Base-by-base conservation (phyloP, 2,329 filamentous ascomycete genomes). In the Aspergillus sp. region DNA sequence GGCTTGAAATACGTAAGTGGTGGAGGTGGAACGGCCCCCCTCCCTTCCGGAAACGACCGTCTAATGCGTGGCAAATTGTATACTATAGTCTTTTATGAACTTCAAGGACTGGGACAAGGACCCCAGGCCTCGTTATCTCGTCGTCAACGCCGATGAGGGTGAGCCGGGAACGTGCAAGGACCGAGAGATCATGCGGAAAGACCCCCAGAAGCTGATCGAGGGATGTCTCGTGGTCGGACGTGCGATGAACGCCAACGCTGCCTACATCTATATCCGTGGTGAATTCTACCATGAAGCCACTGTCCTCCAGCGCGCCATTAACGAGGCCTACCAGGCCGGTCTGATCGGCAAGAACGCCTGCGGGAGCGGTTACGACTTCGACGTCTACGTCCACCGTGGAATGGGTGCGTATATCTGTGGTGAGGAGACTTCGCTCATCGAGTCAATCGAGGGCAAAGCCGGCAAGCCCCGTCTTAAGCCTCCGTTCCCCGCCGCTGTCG, bases 41-140 rank as follows among this genome's bases (percentile, higher is more conserved):
- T n/a, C 26, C n/a, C n/a, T 30, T 6, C 29, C 5, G 29, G 41
- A 10, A 7, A 12, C 30, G n/a, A 32, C 5, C 44, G 5, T 48
- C 26, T 36, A 43, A 30, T 12, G 27, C 10, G 5, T 33, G n/a
- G 2, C 19, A 19, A 19, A 19, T 19, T 19, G 19, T 19, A 19
- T 19, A 19, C 19, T 33, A 29, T 63, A 94, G 89, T 96, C 90
- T 43, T 98, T 98, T 73, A 98, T 98, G 93, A 98, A 98, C 79
- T 90, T 91, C 78, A 96, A 96, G 74, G 93, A 89, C 62, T 98
- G 93, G 93, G 91, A 98, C 63, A 94, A 98, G 75, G 93, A 97
- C 69, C 85, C 72, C 61, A 94, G 94, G 73, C 93, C 93, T 56
- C 84, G 93, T 63, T 98, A 98, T 67, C 78, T 98, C 46, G 91